Evolutionary conservation across 352 stramenopile genomes (phyloP).

Genomic region (Elongisporangium undulatum): DNA sequence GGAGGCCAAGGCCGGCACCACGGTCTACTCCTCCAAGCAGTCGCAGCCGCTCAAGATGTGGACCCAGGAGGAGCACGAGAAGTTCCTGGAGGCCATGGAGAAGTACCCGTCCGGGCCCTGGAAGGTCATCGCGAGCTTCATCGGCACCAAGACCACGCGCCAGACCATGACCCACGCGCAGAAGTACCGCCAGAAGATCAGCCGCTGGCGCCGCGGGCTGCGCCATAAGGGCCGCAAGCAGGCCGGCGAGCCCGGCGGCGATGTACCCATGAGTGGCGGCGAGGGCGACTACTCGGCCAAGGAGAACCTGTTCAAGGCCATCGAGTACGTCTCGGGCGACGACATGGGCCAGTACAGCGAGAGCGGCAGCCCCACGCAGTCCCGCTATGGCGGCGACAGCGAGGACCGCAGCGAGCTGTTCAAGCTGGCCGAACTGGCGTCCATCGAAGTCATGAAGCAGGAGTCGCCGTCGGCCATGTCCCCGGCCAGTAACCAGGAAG

Average conservation of each 20-base stretch:
- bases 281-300: slow-evolving; percentile 44
- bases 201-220: slow-evolving; percentile 68
- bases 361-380: slow-evolving; percentile 25
- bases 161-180: slow-evolving; percentile 92
- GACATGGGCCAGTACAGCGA: slow-evolving; percentile 29
- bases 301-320: slow-evolving; percentile 55
- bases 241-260: slow-evolving; percentile 20
- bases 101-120: slow-evolving; percentile 80
- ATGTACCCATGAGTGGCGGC: slow-evolving; percentile 22
- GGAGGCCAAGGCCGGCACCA: slow-evolving; percentile 79
- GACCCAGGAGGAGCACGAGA: slow-evolving; percentile 83
- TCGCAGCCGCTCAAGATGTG: slow-evolving; percentile 83
- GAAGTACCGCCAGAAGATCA: slow-evolving; percentile 86
- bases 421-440: slow-evolving; percentile 66
- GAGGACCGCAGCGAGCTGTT: slow-evolving; percentile 57
- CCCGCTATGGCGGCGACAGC: slow-evolving; percentile 23
- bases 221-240: slow-evolving; percentile 81
- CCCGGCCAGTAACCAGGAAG: not conserved
- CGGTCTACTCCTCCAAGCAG: slow-evolving; percentile 82
- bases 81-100: slow-evolving; percentile 83
- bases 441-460: slow-evolving; percentile 73
- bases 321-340: slow-evolving; percentile 60
- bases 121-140: slow-evolving; percentile 80
- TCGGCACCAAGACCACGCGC: slow-evolving; percentile 83
- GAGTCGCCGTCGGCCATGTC: slow-evolving; percentile 21